Evolutionary conservation across 2,329 filamentous ascomycete genomes (phyloP).

Genomic region (Venturia oleaginea): DNA sequence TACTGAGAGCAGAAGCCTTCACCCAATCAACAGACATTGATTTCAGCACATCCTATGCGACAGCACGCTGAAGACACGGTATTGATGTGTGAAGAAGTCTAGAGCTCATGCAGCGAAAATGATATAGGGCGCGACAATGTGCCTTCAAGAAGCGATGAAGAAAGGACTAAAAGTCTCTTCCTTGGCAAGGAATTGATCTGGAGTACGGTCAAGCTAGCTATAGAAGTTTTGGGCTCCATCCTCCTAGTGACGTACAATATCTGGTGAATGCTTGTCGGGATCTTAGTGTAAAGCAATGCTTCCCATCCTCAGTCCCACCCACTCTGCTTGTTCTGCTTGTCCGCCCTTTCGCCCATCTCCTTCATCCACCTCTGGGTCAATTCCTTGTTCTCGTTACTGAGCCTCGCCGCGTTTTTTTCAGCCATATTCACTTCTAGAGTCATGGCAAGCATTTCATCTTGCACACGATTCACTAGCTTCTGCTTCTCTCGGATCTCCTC

Average conservation of each 20-base stretch:
- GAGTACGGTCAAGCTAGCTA: too few relatives aligned
- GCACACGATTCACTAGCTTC: constrained; percentile 74
- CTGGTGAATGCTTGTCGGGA: background rate
- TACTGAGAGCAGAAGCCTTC: too few relatives aligned
- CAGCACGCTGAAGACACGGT: too few relatives aligned
- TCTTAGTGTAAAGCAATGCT: background rate
- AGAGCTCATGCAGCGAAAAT: too few relatives aligned
- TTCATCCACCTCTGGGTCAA: constrained; percentile 88
- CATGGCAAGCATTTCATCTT: constrained; percentile 84
- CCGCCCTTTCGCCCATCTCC: constrained; percentile 75
- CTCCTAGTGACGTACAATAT: background rate
- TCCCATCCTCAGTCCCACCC: background rate
- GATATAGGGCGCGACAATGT: too few relatives aligned
- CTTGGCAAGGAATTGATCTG: too few relatives aligned
- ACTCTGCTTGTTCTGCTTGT: constrained; percentile 60
- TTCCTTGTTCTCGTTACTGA: constrained; percentile 78
- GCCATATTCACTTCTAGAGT: constrained; percentile 82
- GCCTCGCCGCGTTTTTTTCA: constrained; percentile 62
- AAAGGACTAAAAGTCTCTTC: too few relatives aligned
- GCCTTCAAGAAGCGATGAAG: too few relatives aligned
- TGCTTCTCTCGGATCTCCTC: constrained; percentile 79
- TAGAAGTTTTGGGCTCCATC: too few relatives aligned
- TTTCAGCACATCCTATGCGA: too few relatives aligned
- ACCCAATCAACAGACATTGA: too few relatives aligned
- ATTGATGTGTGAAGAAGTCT: too few relatives aligned